These are phyloP conservation scores for Blastobotrys serpentis DNA, from an alignment of 1,139 yeast genomes.

Conservation along the genomic window DNA sequence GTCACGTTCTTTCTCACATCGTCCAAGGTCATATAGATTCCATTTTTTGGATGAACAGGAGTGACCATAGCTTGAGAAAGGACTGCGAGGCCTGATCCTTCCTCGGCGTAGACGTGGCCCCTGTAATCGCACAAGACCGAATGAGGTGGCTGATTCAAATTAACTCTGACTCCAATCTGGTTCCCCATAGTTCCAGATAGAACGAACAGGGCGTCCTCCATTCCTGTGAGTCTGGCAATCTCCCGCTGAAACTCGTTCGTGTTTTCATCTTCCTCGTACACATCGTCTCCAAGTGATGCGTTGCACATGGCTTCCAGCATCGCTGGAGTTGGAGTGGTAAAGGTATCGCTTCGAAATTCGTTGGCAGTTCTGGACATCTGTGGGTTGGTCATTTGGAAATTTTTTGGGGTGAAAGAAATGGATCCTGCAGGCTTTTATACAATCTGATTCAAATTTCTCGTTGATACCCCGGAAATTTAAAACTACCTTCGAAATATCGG, in stretches of 20 bases:
- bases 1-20: slow-evolving; percentile 63
- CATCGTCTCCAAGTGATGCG: slow-evolving; percentile 78
- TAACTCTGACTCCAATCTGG: slow-evolving; percentile 77
- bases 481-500: slow-evolving; percentile 2
- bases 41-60: slow-evolving; percentile 72
- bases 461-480: background rate
- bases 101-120: slow-evolving; percentile 76
- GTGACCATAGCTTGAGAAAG: slow-evolving; percentile 87
- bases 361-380: slow-evolving; percentile 13
- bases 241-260: slow-evolving; percentile 63
- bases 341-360: slow-evolving; percentile 54
- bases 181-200: slow-evolving; percentile 86
- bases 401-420: background rate
- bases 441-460: background rate
- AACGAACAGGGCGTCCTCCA: slow-evolving; percentile 77
- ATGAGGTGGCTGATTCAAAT: slow-evolving; percentile 78
- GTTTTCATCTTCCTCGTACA: slow-evolving; percentile 74
- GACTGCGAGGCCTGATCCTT: slow-evolving; percentile 89
- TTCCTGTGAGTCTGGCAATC: slow-evolving; percentile 69
- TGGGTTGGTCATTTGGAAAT: slow-evolving; percentile 1
- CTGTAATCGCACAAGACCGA: slow-evolving; percentile 77
- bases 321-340: slow-evolving; percentile 81
- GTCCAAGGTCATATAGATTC: slow-evolving; percentile 70
- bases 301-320: slow-evolving; percentile 64
- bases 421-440: background rate